Evolutionary conservation across 2,329 filamentous ascomycete species (phyloP), one percentile per base, ranked within the genome.

Genomic region (Fusarium coicis): DNA sequence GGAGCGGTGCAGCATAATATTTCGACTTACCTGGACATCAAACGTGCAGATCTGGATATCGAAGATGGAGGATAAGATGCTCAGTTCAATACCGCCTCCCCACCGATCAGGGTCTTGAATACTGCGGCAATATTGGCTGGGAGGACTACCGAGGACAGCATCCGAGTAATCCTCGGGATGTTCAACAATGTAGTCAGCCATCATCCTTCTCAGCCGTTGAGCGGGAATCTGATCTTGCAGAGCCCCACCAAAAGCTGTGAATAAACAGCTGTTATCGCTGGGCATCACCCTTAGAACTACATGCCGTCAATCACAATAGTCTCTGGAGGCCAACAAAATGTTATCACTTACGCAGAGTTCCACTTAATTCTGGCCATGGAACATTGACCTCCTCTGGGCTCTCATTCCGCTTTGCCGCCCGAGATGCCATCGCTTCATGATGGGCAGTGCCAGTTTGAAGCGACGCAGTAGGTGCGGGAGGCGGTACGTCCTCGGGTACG

Each of bases 231-330:
- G 81, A 32, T 84, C 88, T 54, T 94, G 89, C n/a, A 97, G 87
- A 7, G 93, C 93, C 60, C 92, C 93, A 21, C 93, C 93, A 52
- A 98, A 91, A 0, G 96, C 95, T 34, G 95, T 93, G 82, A 98
- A 98, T 78, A 98, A 91, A 83, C 96, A 98, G 66, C 92, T 94
- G 82, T 98, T 98, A 82, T 98, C 96, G 79, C 98, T 96, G 9
- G 95, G 94, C 96, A 98, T 98, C 56, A 98, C 93, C 19, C 96
- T 92, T 23, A 98, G 88, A 14, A 97, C 93, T 90, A 47, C 10
- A 23, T 89, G 15, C 7, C 26, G 52, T 77, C 26, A 77, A 58
- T 36, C 36, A 56, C 19, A 12, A 28, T 50, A 39, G 14, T 19
- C 23, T 23, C 37, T 37, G 15, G 26, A 26, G 10, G 40, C n/a